A percentile compares a stretch with the other conserved stretches of the same genome.
These are phyloP conservation scores for Talaromyces sp. DNA, from an alignment of 2,329 filamentous ascomycete species.

Conservation along the genomic window DNA sequence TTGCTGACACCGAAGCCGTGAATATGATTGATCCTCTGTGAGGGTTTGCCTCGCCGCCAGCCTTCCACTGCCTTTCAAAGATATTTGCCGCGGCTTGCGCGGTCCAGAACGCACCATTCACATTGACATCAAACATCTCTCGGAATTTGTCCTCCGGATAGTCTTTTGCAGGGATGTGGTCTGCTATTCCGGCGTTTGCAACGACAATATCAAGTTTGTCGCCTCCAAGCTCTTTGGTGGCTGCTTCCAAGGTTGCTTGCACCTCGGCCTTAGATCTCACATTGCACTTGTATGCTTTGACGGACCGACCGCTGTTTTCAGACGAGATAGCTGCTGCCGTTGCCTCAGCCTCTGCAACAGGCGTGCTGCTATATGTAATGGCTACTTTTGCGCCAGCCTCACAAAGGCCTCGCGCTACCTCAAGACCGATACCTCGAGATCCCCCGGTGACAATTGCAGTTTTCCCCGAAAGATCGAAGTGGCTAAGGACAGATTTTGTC, in stretches of 20 bases:
- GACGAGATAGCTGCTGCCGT: constrained; percentile 16
- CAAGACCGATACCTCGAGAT: constrained; percentile 33
- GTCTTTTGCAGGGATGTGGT: constrained; percentile 32
- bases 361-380: constrained; percentile 15
- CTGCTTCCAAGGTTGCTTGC: constrained; percentile 25
- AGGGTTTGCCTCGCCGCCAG: not conserved
- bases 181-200: constrained; percentile 42
- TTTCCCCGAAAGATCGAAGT: constrained; percentile 25
- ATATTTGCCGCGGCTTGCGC: constrained; percentile 35
- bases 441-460: constrained; percentile 27
- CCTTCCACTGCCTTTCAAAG: constrained; percentile 29
- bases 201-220: constrained; percentile 43
- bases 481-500: not conserved
- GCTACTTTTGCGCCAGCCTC: constrained; percentile 36
- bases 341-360: constrained; percentile 19
- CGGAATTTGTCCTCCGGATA: constrained; percentile 37
- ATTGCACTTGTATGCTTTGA: constrained; percentile 32
- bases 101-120: constrained; percentile 36
- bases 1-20: constrained; percentile 35
- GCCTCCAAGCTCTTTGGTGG: constrained; percentile 34
- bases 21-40: constrained; percentile 32
- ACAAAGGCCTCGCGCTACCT: constrained; percentile 36
- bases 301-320: constrained; percentile 21
- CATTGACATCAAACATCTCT: constrained; percentile 37
- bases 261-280: constrained; percentile 28